Conservation (phyloP, 2,329 filamentous ascomycete genomes). For the Botrytis medusae region DNA sequence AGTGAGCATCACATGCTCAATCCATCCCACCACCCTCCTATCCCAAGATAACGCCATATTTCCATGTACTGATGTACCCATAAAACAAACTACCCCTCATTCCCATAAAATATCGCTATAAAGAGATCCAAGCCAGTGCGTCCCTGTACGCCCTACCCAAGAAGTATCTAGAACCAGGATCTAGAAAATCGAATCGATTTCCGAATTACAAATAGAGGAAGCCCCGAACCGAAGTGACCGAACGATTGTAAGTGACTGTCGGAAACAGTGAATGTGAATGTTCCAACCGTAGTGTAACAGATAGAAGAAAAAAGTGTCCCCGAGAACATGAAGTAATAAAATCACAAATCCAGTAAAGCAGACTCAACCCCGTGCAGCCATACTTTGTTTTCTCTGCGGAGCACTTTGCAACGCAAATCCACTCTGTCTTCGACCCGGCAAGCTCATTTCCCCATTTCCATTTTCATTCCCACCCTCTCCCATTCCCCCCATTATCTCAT, state of each 20-base stretch:
- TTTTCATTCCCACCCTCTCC: not conserved
- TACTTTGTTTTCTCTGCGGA: conserved; percentile 20
- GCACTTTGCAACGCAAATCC: conserved; percentile 31
- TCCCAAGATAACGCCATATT: not conserved
- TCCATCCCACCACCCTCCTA: not conserved
- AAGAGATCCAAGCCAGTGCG: not conserved
- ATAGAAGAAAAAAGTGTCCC: not conserved
- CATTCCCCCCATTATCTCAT: conserved; percentile 11
- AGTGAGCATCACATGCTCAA: not conserved
- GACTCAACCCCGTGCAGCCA: not conserved
- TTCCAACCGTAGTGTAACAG: not conserved
- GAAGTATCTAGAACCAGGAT: not conserved
- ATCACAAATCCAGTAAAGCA: not conserved
- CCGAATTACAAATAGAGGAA: not conserved
- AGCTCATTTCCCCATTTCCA: not conserved
- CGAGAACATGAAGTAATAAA: not conserved
- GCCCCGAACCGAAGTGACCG: not conserved
- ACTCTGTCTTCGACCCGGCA: conserved; percentile 28
- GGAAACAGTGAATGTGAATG: not conserved
- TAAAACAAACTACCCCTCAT: not conserved
- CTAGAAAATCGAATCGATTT: not conserved
- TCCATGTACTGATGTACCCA: not conserved
- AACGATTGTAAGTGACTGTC: not conserved
- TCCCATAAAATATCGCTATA: not conserved
- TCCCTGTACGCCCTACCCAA: not conserved